Evolutionary conservation across 352 stramenopile genomes (phyloP), one percentile per base, ranked within the genome.

Genomic region (Globisporangium irregulare): DNA sequence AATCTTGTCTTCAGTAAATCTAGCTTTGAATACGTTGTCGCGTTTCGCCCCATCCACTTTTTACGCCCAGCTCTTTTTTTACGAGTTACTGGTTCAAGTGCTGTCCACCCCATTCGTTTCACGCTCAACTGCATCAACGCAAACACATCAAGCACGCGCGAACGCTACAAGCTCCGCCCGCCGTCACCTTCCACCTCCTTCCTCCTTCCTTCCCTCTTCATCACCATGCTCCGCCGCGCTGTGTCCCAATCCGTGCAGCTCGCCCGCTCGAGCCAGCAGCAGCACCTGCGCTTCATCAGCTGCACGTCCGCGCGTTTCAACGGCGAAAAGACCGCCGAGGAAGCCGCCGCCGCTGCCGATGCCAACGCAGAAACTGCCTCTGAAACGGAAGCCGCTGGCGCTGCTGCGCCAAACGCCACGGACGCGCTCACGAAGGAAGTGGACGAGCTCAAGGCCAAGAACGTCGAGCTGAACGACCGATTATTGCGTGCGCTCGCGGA

Each of bases 401-500:
- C 70, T 7, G n/a, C 61, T 15, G 63, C 57, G 24, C 61, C 14
- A 25, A 57, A 24, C 48, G 51, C 4, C 20, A 59, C 77, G 4
- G 84, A 91, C 43, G 62, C 72, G 66, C 73, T 94, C 27, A 65
- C 78, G 68, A 82, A 92, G 67, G 73, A 94, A 69, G 68, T 94
- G 12, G 80, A 93, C 20, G 80, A 91, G 64, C 80, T 94, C 56
- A 83, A 85, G 74, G 56, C 68, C 66, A 81, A 85, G 72, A 93
- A 87, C 73, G 82, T 82, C 43, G 87, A 97, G 27, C 71, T 93
- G 61, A 97, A 94, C 73, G 90, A 97, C 78, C 78, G 86, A 36
- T 68, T 95, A 27, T 65, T 99, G 67, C 91, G 96, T 63, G 90
- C 92, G 64, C 84, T 98, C 57, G 98, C 98, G 1, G 98, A 99